phyloP scores from a whole-genome alignment of 2,329 filamentous ascomycete species.

The Xylaria sp. region DNA sequence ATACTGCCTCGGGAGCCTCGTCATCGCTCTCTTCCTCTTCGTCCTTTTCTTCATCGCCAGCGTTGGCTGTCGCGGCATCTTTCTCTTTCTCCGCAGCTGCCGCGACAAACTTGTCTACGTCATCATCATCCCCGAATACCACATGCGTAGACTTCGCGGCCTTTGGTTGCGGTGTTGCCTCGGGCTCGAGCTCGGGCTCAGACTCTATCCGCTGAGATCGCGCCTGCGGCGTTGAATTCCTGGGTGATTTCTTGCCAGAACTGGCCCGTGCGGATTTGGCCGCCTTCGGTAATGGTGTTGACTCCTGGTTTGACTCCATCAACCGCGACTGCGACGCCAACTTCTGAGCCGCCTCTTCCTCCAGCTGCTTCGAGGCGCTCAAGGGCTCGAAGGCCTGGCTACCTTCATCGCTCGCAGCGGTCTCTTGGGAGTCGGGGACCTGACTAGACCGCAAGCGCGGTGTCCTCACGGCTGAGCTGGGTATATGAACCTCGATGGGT shows the following conservation, averaged over 20 bases:
- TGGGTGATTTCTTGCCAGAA: conserved; percentile 30
- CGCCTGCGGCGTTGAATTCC: background rate
- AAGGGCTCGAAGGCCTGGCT: conserved; percentile 27
- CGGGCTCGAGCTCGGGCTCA: conserved; percentile 16
- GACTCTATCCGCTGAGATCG: conserved; percentile 18
- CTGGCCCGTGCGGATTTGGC: conserved; percentile 36
- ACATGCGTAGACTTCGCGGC: conserved; percentile 39
- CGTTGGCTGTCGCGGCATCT: background rate
- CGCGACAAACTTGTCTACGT: conserved; percentile 42
- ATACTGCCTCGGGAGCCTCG: conserved; percentile 64
- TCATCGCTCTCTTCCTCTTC: conserved; percentile 52
- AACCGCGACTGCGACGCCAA: conserved; percentile 31
- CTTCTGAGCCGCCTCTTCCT: conserved; percentile 40
- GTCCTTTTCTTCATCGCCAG: conserved; percentile 38
- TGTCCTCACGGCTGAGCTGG: conserved; percentile 29
- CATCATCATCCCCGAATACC: conserved; percentile 42
- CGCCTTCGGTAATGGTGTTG: conserved; percentile 27
- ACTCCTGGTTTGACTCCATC: conserved; percentile 25
- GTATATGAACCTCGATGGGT: conserved; percentile 36
- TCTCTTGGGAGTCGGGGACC: conserved; percentile 35
- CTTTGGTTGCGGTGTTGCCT: conserved; percentile 28
- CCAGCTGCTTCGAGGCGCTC: conserved; percentile 40
- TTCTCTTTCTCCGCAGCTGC: conserved; percentile 32
- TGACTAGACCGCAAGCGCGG: conserved; percentile 23
- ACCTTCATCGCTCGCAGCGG: conserved; percentile 13